Evolutionary conservation across 352 stramenopile species (phyloP), one percentile per base, ranked within the genome.

Genomic region (Globisporangium iwayamae): DNA sequence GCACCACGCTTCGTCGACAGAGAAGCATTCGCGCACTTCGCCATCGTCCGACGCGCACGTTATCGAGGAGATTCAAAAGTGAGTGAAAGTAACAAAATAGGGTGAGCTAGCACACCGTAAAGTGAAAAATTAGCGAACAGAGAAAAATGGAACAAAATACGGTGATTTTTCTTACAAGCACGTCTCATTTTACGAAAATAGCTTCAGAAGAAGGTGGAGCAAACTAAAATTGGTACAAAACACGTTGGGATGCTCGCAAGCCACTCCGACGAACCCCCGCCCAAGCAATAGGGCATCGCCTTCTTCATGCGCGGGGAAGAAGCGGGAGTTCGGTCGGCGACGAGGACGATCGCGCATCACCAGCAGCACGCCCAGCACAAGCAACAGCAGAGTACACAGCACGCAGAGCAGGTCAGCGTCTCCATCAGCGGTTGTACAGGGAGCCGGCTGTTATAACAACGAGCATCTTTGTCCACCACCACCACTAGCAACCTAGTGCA

Each of bases 291-390:
- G 10, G 9, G 32, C 45, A 63, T 46, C 57, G 55, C 20, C 50
- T 65, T 65, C 48, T 65, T 52, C 50, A 65, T 65, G 60, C 60
- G 30, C 52, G 45, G 14, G 41, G 63, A 69, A 69, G 39, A 66
- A 69, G 63, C 56, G 28, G 25, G 34, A 61, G 22, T 39, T 61
- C 22, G 57, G 57, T 38, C 63, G 50, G 53, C 22, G 28, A 41
- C 60, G 51, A 50, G 18, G 34, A 54, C 50, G 60, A 47, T 10
- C 25, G 28, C 54, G 32, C 57, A 63, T 28, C 30, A 60, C 20
- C 54, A 59, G n/a, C 56, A 53, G 56, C 28, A 39, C 14, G 28
- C 38, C 5, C 28, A 25, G 14, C 20, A 56, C 45, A 20, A 34
- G n/a, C 51, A 43, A 30, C 16, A 9, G 18, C 30, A 28, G 25